Evolutionary conservation across 495 filamentous ascomycete genomes (phyloP).

Genomic region (Clohesyomyces aquaticus): DNA sequence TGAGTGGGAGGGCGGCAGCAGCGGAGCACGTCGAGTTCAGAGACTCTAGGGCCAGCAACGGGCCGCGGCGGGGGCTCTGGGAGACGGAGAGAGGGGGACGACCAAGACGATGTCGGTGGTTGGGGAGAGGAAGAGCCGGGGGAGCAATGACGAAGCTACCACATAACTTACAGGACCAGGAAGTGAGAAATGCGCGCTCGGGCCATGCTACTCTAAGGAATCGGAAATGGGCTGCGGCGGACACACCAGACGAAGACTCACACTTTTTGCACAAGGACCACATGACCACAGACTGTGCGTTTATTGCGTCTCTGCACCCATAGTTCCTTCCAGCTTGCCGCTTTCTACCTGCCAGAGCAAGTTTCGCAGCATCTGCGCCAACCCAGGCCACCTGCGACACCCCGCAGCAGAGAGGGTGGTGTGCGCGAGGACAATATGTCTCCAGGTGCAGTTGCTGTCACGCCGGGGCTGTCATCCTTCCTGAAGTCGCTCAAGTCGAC

Average conservation of each 20-base stretch:
- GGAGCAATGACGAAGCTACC: slow-evolving; percentile 13
- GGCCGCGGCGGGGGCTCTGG: slow-evolving; percentile 13
- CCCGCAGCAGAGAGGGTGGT: neutral
- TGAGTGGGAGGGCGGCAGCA: neutral
- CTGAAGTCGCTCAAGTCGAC: slow-evolving; percentile 75
- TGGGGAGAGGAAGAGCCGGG: slow-evolving; percentile 7
- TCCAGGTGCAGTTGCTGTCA: slow-evolving; percentile 10
- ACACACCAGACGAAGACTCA: slow-evolving; percentile 12
- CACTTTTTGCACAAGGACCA: slow-evolving; percentile 1
- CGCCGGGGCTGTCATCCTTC: slow-evolving; percentile 71
- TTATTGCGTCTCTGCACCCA: neutral
- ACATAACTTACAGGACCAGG: too few species aligned
- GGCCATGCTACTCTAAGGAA: neutral
- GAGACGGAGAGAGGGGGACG: neutral
- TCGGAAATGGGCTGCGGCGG: neutral
- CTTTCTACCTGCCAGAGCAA: too few species aligned
- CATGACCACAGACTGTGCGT: neutral
- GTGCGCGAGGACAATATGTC: slow-evolving; percentile 14
- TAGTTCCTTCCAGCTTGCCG: neutral
- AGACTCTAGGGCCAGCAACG: slow-evolving; percentile 11
- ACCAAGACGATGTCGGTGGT: too few species aligned
- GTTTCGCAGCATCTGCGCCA: neutral
- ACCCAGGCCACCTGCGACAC: neutral
- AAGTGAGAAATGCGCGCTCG: slow-evolving; percentile 1
- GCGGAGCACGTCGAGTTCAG: neutral